phyloP scores from a whole-genome alignment of 148 eudicot genomes.

The Camellia granthamiana region DNA sequence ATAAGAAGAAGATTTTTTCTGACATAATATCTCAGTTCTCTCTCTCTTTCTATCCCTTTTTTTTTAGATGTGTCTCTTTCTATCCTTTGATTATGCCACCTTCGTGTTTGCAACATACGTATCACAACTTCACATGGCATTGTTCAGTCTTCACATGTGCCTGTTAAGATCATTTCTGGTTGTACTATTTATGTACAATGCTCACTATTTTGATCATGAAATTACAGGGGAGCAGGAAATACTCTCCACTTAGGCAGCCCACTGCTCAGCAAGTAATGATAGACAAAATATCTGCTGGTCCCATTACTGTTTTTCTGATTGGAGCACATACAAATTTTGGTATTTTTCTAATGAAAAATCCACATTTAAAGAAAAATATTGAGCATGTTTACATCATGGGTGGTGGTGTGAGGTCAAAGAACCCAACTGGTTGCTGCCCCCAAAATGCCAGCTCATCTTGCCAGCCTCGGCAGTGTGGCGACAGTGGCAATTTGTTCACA shows the following conservation, averaged over 20 bases:
- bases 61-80: too few relatives aligned
- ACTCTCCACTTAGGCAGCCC: slow-evolving; percentile 64
- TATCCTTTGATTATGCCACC: too few relatives aligned
- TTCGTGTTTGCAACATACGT: too few relatives aligned
- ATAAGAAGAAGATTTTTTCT: too few relatives aligned
- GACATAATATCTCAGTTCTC: too few relatives aligned
- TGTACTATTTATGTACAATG: too few relatives aligned
- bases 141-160: too few relatives aligned
- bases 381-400: slow-evolving; percentile 81
- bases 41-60: too few relatives aligned
- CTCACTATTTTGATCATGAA: slow-evolving; percentile 15
- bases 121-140: too few relatives aligned
- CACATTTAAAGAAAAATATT: slow-evolving; percentile 74
- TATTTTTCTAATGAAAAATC: slow-evolving; percentile 72
- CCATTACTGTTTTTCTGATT: slow-evolving; percentile 56
- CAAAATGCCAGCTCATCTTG: slow-evolving; percentile 42
- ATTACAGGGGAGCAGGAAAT: slow-evolving; percentile 67
- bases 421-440: slow-evolving; percentile 80
- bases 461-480: slow-evolving; percentile 58
- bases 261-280: slow-evolving; percentile 83
- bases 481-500: slow-evolving; percentile 68
- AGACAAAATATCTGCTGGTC: slow-evolving; percentile 65
- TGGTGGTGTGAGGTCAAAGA: slow-evolving; percentile 68
- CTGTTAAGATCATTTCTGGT: too few relatives aligned
- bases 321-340: slow-evolving; percentile 86